A percentile compares a stretch with the other conserved stretches of the same genome.
phyloP scores from a whole-genome alignment of 2,329 filamentous ascomycete genomes.

The Aspergillus sp. region DNA sequence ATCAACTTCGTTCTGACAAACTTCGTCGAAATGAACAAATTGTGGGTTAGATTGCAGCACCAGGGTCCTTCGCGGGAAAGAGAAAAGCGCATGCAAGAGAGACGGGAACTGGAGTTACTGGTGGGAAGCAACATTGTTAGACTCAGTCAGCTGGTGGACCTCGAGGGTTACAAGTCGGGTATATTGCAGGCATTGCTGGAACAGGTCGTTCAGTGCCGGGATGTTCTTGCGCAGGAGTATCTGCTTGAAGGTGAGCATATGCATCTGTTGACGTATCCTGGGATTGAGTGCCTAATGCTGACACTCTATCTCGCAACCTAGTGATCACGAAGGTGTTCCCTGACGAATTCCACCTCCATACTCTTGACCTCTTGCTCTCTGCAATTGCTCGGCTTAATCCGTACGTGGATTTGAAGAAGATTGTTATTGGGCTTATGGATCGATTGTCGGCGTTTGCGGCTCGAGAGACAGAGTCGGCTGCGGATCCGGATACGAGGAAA shows the following conservation, averaged over 20 bases:
- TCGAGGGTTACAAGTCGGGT: slow-evolving; percentile 85
- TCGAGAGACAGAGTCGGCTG: slow-evolving; percentile 66
- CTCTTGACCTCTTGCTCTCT: slow-evolving; percentile 86
- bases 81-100: slow-evolving; percentile 86
- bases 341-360: slow-evolving; percentile 96
- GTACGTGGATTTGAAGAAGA: slow-evolving; percentile 95
- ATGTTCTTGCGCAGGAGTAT: slow-evolving; percentile 96
- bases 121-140: slow-evolving; percentile 95
- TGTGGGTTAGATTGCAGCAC: slow-evolving; percentile 96
- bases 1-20: slow-evolving; percentile 98
- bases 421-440: slow-evolving; percentile 97
- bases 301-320: slow-evolving; percentile 18
- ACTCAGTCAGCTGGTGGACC: slow-evolving; percentile 87
- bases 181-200: slow-evolving; percentile 86
- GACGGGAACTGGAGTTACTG: slow-evolving; percentile 88
- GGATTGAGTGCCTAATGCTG: slow-evolving; percentile 15
- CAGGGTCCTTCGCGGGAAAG: slow-evolving; percentile 94
- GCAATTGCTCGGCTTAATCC: slow-evolving; percentile 90
- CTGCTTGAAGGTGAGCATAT: slow-evolving; percentile 62
- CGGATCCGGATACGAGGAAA: slow-evolving; percentile 65
- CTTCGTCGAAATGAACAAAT: slow-evolving; percentile 99
- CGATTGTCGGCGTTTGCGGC: slow-evolving; percentile 91
- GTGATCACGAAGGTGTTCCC: slow-evolving; percentile 99
- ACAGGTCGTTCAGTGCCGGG: slow-evolving; percentile 95
- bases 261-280: neutral